Evolutionary conservation across 805 yeast genomes (phyloP).

Genomic region (Clavispora vitiphila): DNA sequence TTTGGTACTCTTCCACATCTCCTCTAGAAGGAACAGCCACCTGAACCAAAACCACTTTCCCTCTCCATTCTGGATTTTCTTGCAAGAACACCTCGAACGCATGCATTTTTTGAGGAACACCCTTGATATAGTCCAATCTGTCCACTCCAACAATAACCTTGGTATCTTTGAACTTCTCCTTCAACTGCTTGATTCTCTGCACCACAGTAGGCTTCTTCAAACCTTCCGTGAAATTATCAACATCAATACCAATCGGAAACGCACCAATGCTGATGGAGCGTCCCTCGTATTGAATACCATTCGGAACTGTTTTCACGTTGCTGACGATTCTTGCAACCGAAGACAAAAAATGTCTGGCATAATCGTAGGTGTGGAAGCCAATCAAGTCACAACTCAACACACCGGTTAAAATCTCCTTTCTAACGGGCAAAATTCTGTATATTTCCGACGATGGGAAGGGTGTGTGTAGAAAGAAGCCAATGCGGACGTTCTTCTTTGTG

Average conservation of each 20-base stretch:
- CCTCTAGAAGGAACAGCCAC: slow-evolving; percentile 98
- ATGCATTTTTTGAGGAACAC: slow-evolving; percentile 95
- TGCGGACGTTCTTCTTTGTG: slow-evolving; percentile 51
- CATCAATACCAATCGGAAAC: slow-evolving; percentile 98
- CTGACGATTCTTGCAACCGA: slow-evolving; percentile 77
- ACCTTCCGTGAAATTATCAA: slow-evolving; percentile 82
- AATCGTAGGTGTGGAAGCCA: slow-evolving; percentile 99
- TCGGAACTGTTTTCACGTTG: slow-evolving; percentile 79
- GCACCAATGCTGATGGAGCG: slow-evolving; percentile 86
- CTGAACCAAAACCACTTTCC: slow-evolving; percentile 91
- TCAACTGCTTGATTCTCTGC: slow-evolving; percentile 59
- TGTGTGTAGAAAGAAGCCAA: slow-evolving; percentile 94
- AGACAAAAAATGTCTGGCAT: slow-evolving; percentile 91
- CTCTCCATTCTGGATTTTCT: slow-evolving; percentile 97
- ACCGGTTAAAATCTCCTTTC: slow-evolving; percentile 87
- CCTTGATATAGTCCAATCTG: slow-evolving; percentile 92
- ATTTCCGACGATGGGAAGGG: slow-evolving; percentile 98
- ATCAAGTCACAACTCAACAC: slow-evolving; percentile 90
- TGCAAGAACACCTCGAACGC: slow-evolving; percentile 90
- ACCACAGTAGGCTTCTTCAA: slow-evolving; percentile 58
- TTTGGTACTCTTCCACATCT: slow-evolving; percentile 96
- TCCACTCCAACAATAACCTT: slow-evolving; percentile 96
- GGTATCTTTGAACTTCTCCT: slow-evolving; percentile 61
- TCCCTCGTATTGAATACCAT: slow-evolving; percentile 76
- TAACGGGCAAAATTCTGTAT: slow-evolving; percentile 90